Percentiles rank a stretch among this genome's conserved stretches.
These are phyloP conservation scores for Leccinellum albellum DNA, from an alignment of 768 basidiomycete species.

Conservation along the genomic window DNA sequence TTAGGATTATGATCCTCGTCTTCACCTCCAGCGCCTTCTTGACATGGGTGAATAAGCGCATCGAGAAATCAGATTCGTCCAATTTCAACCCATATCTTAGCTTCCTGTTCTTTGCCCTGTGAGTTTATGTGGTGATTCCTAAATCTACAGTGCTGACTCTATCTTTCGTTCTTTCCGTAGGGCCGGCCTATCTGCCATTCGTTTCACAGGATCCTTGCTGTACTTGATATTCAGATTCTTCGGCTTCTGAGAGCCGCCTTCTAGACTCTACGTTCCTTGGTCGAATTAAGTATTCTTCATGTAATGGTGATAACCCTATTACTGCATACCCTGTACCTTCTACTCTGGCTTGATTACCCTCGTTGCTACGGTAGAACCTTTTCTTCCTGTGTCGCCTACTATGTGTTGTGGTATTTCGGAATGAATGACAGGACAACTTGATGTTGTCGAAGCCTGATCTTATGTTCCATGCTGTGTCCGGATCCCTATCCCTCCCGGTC, in stretches of 20 bases:
- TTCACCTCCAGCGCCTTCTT: slow-evolving; percentile 78
- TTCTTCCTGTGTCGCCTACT: neutral
- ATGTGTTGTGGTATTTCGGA: slow-evolving; percentile 1
- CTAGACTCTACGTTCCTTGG: neutral
- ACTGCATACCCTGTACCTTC: slow-evolving; percentile 14
- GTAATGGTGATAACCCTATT: slow-evolving; percentile 5
- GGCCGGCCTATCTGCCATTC: slow-evolving; percentile 75
- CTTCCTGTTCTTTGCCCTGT: slow-evolving; percentile 72
- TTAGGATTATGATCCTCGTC: slow-evolving; percentile 63
- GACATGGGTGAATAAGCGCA: slow-evolving; percentile 62
- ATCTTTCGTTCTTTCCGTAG: slow-evolving; percentile 31
- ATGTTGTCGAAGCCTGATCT: slow-evolving; percentile 5
- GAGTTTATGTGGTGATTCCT: slow-evolving; percentile 15
- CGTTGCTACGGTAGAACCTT: neutral
- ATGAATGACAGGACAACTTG: slow-evolving; percentile 2
- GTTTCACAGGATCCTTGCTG: slow-evolving; percentile 74
- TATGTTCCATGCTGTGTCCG: neutral
- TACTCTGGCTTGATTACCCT: neutral
- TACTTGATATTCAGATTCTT: slow-evolving; percentile 77
- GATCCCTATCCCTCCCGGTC: neutral
- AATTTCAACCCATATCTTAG: slow-evolving; percentile 87
- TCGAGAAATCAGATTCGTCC: slow-evolving; percentile 45
- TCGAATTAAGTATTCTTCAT: slow-evolving; percentile 6
- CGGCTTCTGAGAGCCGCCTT: slow-evolving; percentile 31
- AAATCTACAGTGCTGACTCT: slow-evolving; percentile 1